Evolutionary conservation across 345 rosid species (phyloP), one percentile per base, ranked within the genome.

Genomic region (Linum lewisii): DNA sequence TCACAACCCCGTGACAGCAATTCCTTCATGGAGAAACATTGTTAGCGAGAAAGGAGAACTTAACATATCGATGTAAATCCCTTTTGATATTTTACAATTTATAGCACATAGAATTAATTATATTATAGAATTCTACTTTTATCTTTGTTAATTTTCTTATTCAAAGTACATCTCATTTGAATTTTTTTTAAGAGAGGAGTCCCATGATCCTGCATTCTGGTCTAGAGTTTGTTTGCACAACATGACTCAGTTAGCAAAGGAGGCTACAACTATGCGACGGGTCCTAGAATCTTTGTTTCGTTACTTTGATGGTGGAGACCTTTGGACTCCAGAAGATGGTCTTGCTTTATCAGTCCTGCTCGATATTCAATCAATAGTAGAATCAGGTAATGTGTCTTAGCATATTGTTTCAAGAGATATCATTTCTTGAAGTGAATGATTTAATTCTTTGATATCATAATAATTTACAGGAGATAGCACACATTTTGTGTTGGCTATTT

Each of bases 281-380:
- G 88, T 85, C 24, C 77, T 82, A 38, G 88, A 85, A 67, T 82
- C 84, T 44, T 67, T 85, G 66, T 82, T 85, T 62, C 83, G 86
- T 1, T 77, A 75, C 69, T 85, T 85, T 72, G 83, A 85, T 68
- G 76, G 75, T 44, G 73, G 71, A 57, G 83, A 82, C 42, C 69
- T 75, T 15, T 82, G 92, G 92, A 74, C 84, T 47, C 68, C 79
- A 24, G 74, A 80, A 24, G 23, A 76, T 25, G 88, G 86, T 66
- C 83, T 79, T 67, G 93, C 86, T 63, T 69, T 82, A 26, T 66
- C 75, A 50, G 80, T 85, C 66, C 59, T 85, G 58, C 77, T 76
- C 67, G 86, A 77, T 61, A 81, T 81, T 76, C 86, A 79, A 71
- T 67, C 69, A 60, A 61, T 78, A 38, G 76, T 81, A 68, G 93